Percentiles rank a stretch among this genome's conserved stretches.
phyloP scores from a whole-genome alignment of 108 stramenopile genomes.

The Nitzschia sp. region DNA sequence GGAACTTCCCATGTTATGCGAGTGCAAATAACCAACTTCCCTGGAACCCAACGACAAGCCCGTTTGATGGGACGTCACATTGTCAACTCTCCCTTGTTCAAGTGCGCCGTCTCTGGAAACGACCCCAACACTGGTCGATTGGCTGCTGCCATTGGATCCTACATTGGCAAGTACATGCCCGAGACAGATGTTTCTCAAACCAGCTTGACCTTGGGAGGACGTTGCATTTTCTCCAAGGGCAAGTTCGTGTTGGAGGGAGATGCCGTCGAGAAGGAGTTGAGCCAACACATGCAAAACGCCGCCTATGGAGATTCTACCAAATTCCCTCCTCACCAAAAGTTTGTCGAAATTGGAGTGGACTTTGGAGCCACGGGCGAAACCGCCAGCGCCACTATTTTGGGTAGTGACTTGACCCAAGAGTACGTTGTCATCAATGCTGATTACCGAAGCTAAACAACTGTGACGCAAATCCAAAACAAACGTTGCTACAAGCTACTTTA shows the following conservation, averaged over 20 bases:
- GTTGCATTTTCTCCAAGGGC: conserved; percentile 85
- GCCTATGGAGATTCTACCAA: conserved; percentile 72
- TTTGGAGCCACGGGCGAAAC: conserved; percentile 46
- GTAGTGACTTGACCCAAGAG: conserved; percentile 93
- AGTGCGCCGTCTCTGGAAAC: conserved; percentile 95
- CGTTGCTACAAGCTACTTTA: no score
- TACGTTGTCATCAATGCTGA: conserved; percentile 97
- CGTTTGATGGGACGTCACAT: conserved; percentile 86
- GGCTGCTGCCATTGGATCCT: conserved; percentile 91
- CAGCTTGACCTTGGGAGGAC: conserved; percentile 83
- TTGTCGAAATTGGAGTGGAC: conserved; percentile 75
- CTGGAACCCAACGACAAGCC: conserved; percentile 77
- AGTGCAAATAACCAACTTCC: conserved; percentile 81
- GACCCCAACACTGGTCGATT: conserved; percentile 99
- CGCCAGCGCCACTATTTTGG: conserved; percentile 68
- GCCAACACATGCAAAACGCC: conserved; percentile 85
- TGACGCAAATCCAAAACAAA: no score
- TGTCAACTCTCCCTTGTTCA: conserved; percentile 94
- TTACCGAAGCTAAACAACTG: conserved; percentile 80
- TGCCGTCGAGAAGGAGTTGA: conserved; percentile 85
- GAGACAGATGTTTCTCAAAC: conserved; percentile 54
- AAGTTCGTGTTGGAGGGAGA: conserved; percentile 91
- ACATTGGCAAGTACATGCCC: conserved; percentile 84
- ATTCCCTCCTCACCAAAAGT: conserved; percentile 89
- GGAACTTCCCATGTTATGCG: conserved; percentile 96